Evolutionary conservation across 768 basidiomycete species (phyloP).

Genomic region (Russula olivacea): DNA sequence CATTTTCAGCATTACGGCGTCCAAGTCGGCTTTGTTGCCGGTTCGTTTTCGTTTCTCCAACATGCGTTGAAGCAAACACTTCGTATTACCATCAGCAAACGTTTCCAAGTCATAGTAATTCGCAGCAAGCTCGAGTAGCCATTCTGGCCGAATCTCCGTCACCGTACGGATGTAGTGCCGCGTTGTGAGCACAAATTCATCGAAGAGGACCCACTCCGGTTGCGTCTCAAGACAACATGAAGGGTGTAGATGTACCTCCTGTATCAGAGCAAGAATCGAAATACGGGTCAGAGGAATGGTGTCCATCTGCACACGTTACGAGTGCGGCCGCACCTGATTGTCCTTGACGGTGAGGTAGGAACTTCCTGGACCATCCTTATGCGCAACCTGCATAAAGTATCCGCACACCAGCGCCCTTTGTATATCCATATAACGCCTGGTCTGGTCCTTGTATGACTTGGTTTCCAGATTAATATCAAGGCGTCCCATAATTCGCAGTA

Average conservation of each 20-base stretch:
- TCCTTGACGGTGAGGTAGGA: constrained; percentile 91
- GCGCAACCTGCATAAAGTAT: constrained; percentile 98
- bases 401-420: constrained; percentile 83
- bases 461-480: constrained; percentile 75
- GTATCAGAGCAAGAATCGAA: constrained; percentile 38
- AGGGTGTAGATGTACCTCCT: constrained; percentile 75
- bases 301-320: background rate
- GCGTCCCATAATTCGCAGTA: constrained; percentile 87
- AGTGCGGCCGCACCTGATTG: constrained; percentile 59
- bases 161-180: constrained; percentile 86
- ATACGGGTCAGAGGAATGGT: background rate
- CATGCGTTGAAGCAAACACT: constrained; percentile 39
- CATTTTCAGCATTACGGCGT: background rate
- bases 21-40: background rate
- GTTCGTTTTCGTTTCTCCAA: constrained; percentile 11
- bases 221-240: constrained; percentile 81
- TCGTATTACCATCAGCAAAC: constrained; percentile 69
- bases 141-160: constrained; percentile 79
- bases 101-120: constrained; percentile 62
- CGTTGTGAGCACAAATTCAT: constrained; percentile 92
- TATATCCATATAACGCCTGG: constrained; percentile 56
- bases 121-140: constrained; percentile 61
- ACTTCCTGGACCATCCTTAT: constrained; percentile 77
- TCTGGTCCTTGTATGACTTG: constrained; percentile 50
- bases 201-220: constrained; percentile 90